Base-by-base conservation (phyloP, 768 basidiomycete species). In the Amanita jacksonii region DNA sequence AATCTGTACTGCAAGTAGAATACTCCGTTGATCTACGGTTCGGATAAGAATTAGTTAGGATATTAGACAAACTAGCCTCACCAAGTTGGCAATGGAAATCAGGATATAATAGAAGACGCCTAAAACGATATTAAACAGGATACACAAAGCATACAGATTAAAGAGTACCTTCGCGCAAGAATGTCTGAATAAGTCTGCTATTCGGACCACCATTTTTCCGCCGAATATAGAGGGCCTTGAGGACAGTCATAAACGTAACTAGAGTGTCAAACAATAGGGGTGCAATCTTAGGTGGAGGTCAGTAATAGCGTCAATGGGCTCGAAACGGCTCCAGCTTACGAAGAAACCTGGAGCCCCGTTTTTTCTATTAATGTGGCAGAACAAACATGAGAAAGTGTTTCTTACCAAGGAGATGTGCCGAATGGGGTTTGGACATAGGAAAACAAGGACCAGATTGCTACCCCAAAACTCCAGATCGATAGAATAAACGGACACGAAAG, bases 61-160 rank as follows among this genome's bases (percentile, higher is more conserved):
- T 38, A 20, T 32, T 33, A 19, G 8, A 36, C 23, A 12, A 23
- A n/a, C 34, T 33, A 28, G 22, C 50, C 65, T 46, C 37, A 72
- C 71, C 67, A 89, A 64, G 64, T 89, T 89, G 38, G 85, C 85
- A 40, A 87, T 77, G n/a, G 85, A 87, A 57, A 89, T 88, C 51
- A 89, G 61, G 47, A 89, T 72, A 56, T 86, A 89, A 55, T 88
- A 89, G 59, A 87, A 88, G 49, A 88, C 78, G 49, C 85, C 83
- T 81, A 52, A 37, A 42, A 31, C 10, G 15, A 52, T 38, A 20
- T 20, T 32, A 23, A 41, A 8, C 19, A 32, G 33, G 37, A 38
- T 38, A 42, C 22, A 49, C 10, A 15, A 7, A 28, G 35, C 23
- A 25, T 31, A 31, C 16, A 23, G 16, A 27, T 16, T 37, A 30